phyloP scores from a whole-genome alignment of 345 rosid genomes.

The Camelina sativa region DNA sequence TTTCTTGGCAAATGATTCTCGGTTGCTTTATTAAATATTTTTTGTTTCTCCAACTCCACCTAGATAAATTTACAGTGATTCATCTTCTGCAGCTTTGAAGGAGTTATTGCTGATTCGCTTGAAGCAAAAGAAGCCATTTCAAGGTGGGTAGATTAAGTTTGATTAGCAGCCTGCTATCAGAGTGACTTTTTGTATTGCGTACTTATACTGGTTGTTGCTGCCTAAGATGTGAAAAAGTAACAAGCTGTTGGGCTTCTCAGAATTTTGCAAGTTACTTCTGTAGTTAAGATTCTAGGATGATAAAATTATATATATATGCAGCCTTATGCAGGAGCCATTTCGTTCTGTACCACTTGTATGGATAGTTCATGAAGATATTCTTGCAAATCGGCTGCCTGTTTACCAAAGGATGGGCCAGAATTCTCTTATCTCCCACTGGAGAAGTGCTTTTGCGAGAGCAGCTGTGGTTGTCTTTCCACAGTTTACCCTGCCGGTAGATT shows the following conservation, averaged over 20 bases:
- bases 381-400: slow-evolving; percentile 73
- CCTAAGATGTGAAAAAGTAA: slow-evolving; percentile 22
- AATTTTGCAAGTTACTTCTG: slow-evolving; percentile 23
- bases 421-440: slow-evolving; percentile 78
- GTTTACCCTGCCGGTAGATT: slow-evolving; percentile 76
- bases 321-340: slow-evolving; percentile 99
- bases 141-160: slow-evolving; percentile 56
- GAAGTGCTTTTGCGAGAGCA: slow-evolving; percentile 75
- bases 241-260: slow-evolving; percentile 28
- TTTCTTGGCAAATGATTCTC: slow-evolving; percentile 32
- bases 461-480: slow-evolving; percentile 80
- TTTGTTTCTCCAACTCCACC: slow-evolving; percentile 28
- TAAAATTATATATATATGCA: slow-evolving; percentile 73
- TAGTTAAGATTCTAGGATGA: slow-evolving; percentile 50
- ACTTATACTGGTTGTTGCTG: slow-evolving; percentile 19
- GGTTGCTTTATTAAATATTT: slow-evolving; percentile 31
- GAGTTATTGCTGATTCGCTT: slow-evolving; percentile 80
- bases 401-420: slow-evolving; percentile 66
- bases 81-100: slow-evolving; percentile 75
- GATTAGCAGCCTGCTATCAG: slow-evolving; percentile 26
- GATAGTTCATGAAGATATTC: slow-evolving; percentile 89
- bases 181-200: slow-evolving; percentile 17
- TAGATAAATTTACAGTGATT: slow-evolving; percentile 39
- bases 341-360: slow-evolving; percentile 85
- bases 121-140: slow-evolving; percentile 83